Evolutionary conservation across 2,329 filamentous ascomycete species (phyloP), one percentile per base, ranked within the genome.

Genomic region (Aspergillus sclerotialis): DNA sequence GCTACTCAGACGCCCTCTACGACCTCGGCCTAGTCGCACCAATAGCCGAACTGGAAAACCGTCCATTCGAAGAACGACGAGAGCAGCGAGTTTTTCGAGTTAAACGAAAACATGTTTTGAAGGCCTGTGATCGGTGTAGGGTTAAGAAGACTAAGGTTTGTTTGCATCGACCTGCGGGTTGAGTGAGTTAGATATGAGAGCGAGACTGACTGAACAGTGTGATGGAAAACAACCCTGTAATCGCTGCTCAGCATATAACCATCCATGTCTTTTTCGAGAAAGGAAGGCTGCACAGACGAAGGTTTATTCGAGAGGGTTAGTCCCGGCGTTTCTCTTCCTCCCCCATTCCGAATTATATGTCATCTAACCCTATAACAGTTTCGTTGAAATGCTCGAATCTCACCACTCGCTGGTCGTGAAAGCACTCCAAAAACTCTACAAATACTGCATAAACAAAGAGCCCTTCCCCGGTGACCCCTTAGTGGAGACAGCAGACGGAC

Each of bases 171-270:
- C n/a, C n/a, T n/a, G n/a, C n/a, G n/a, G n/a, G n/a, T n/a, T n/a
- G n/a, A n/a, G n/a, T n/a, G n/a, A n/a, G n/a, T n/a, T n/a, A n/a
- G n/a, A n/a, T n/a, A n/a, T n/a, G n/a, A n/a, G n/a, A n/a, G n/a
- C n/a, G n/a, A n/a, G n/a, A n/a, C n/a, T n/a, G n/a, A n/a, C n/a
- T n/a, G 28, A n/a, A 7, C 37, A 66, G 63, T 66, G 63, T 42
- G 63, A 66, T 54, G 63, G 63, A 24, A 65, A 64, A 36, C 63
- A 66, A 36, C 63, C 63, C 30, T 66, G 63, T 43, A 61, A 63
- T 37, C 61, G 63, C 32, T 66, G 63, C 41, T 60, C 61, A 10
- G 50, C 59, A 28, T 63, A 65, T 40, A 65, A 66, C 32, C 62
- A 65, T 32, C 60, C 60, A 25, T 66, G 63, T 42, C 53, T 66